These are phyloP conservation scores for Polygonum maritimum DNA, from an alignment of 148 eudicot genomes.

Conservation along the genomic window DNA sequence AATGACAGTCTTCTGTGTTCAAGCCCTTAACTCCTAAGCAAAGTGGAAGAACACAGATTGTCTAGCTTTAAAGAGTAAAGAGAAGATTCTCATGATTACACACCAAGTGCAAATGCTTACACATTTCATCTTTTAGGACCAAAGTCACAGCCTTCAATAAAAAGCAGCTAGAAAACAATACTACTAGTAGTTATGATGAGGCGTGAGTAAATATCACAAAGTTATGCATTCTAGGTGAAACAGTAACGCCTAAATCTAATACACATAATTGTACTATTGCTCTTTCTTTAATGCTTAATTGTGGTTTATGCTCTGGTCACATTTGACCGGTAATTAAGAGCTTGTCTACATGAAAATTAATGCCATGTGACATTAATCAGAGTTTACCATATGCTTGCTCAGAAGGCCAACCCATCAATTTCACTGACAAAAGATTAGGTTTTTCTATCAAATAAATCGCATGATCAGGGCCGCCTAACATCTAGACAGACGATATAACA, in stretches of 20 bases:
- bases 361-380: neutral
- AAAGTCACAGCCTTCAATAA: conserved; percentile 4
- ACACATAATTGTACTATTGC: neutral
- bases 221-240: neutral
- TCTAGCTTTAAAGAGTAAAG: neutral
- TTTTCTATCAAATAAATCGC: neutral
- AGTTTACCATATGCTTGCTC: neutral
- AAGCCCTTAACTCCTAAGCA: neutral
- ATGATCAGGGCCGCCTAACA: too few species aligned
- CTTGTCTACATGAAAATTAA: neutral
- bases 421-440: neutral
- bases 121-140: neutral
- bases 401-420: neutral
- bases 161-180: neutral
- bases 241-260: neutral
- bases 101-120: neutral
- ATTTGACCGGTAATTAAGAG: neutral
- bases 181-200: neutral
- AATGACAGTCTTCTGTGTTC: too few species aligned
- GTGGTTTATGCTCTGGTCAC: neutral
- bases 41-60: neutral
- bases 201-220: conserved; percentile 4
- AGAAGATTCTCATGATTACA: neutral
- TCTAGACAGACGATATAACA: too few species aligned
- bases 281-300: neutral